phyloP scores from a whole-genome alignment of 768 basidiomycete species.

The Strobilomyces echinocephalus region DNA sequence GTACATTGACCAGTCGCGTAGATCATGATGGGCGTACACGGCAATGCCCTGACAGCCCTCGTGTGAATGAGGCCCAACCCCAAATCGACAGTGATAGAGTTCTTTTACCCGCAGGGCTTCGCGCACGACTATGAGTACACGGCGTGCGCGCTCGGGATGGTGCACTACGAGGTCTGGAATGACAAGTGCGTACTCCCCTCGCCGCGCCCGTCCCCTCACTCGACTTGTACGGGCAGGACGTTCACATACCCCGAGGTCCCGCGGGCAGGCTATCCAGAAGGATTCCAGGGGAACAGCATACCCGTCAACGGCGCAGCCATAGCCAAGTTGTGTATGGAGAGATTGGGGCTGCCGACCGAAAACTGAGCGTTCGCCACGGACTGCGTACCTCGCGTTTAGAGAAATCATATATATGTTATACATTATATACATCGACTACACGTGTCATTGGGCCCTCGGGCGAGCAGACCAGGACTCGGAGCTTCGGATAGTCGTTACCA shows the following conservation, averaged over 20 bases:
- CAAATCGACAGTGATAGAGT: conserved; percentile 85
- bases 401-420: too few species aligned
- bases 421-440: too few species aligned
- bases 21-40: conserved; percentile 95
- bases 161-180: conserved; percentile 83
- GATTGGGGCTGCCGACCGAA: conserved; percentile 32
- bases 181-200: conserved; percentile 41
- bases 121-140: conserved; percentile 84
- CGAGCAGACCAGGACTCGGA: too few species aligned
- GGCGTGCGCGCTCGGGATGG: conserved; percentile 76
- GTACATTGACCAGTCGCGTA: conserved; percentile 26
- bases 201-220: background rate
- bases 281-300: conserved; percentile 84
- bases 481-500: too few species aligned
- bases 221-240: conserved; percentile 35
- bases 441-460: too few species aligned
- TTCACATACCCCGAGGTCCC: conserved; percentile 76
- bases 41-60: conserved; percentile 83
- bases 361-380: background rate
- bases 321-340: conserved; percentile 53
- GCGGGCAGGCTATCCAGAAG: conserved; percentile 67
- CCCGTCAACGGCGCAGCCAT: conserved; percentile 74
- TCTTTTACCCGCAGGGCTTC: conserved; percentile 82
- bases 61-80: conserved; percentile 90
- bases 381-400: too few species aligned